phyloP scores from a whole-genome alignment of 2,329 filamentous ascomycete genomes.

The Trichoderma sp. region DNA sequence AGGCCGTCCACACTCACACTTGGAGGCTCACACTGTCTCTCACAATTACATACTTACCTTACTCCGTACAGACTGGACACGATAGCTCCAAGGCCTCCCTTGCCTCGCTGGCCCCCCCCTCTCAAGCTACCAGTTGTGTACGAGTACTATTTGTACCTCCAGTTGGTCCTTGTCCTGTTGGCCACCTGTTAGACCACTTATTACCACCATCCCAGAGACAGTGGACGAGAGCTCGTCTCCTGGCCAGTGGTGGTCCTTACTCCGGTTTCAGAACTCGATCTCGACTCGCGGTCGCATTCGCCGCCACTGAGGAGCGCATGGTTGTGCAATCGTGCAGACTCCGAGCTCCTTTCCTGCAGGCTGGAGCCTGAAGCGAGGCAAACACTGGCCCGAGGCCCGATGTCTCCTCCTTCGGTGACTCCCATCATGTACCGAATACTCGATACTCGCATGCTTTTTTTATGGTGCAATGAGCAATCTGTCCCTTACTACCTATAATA shows the following conservation, averaged over 20 bases:
- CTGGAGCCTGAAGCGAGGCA: neutral
- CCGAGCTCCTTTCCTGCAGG: constrained; percentile 2
- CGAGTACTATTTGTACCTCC: neutral
- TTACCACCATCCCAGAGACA: constrained; percentile 8
- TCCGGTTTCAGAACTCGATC: constrained; percentile 10
- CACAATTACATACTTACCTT: too few relatives aligned
- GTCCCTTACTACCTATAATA: neutral
- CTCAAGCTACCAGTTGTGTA: neutral
- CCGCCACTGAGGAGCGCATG: constrained; percentile 1
- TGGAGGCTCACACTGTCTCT: too few relatives aligned
- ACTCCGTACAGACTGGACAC: neutral
- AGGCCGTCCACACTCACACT: neutral
- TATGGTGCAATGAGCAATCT: neutral
- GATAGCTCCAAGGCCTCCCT: neutral
- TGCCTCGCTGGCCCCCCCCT: constrained; percentile 9
- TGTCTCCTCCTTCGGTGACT: neutral
- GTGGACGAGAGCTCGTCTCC: constrained; percentile 19
- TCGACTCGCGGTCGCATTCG: constrained; percentile 14
- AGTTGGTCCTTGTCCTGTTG: neutral
- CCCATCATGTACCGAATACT: neutral
- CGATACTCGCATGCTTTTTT: neutral
- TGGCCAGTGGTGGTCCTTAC: neutral
- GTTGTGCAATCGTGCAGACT: neutral
- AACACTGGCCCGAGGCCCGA: constrained; percentile 8
- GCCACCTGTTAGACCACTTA: neutral